Percentiles rank a stretch among this genome's conserved stretches.
phyloP scores from a whole-genome alignment of 768 basidiomycete species.

The Agaricus blazei region DNA sequence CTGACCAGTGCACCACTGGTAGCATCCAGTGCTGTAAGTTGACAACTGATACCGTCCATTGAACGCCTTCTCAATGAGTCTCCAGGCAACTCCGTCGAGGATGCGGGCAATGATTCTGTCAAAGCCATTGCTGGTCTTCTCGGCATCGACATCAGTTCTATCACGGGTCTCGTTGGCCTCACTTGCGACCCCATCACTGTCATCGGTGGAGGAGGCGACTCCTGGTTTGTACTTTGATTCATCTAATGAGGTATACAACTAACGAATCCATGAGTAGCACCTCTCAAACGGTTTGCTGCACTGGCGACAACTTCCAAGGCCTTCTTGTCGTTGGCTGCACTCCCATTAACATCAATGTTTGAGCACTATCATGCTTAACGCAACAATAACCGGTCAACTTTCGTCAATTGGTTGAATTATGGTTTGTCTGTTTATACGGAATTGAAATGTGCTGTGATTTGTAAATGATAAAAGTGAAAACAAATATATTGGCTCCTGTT shows the following conservation, averaged over 20 bases:
- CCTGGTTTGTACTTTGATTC: slow-evolving; percentile 13
- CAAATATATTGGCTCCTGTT: too few species aligned
- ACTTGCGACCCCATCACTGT: slow-evolving; percentile 26
- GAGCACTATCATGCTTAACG: background rate
- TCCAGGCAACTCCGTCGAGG: slow-evolving; percentile 19
- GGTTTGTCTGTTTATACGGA: too few species aligned
- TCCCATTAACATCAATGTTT: slow-evolving; percentile 24
- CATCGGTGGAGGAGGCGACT: slow-evolving; percentile 19
- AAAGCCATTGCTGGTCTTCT: slow-evolving; percentile 23
- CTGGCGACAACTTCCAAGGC: slow-evolving; percentile 22
- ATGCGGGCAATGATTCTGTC: slow-evolving; percentile 11
- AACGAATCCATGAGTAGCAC: slow-evolving; percentile 9
- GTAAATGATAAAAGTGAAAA: too few species aligned
- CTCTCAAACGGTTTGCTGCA: slow-evolving; percentile 27
- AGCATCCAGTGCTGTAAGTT: slow-evolving; percentile 19
- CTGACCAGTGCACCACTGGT: slow-evolving; percentile 23
- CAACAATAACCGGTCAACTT: too few species aligned
- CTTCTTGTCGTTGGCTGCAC: slow-evolving; percentile 24
- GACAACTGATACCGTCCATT: background rate
- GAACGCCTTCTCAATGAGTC: background rate
- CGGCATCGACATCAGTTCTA: slow-evolving; percentile 21
- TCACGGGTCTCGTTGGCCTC: slow-evolving; percentile 12
- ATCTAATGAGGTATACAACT: background rate
- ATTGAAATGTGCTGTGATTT: too few species aligned
- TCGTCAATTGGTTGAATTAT: background rate